A percentile compares a stretch with the other conserved stretches of the same genome.
These are phyloP conservation scores for Kandelia obovata DNA, from an alignment of 345 rosid species.

Conservation along the genomic window DNA sequence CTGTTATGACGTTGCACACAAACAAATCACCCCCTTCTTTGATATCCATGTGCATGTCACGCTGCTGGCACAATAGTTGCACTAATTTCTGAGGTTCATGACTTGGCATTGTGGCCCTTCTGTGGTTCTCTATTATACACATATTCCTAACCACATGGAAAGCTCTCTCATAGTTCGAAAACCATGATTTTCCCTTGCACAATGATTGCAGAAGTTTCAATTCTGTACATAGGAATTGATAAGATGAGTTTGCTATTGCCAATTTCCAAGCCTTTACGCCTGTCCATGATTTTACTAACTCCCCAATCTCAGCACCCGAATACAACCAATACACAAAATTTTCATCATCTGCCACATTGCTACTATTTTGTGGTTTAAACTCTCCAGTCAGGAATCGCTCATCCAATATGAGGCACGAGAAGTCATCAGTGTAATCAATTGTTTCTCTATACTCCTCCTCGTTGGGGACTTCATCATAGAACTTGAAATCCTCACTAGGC, in stretches of 20 bases:
- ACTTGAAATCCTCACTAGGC: not conserved
- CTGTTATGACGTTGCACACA: too few relatives aligned
- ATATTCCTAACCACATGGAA: not conserved
- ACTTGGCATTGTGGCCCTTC: not conserved
- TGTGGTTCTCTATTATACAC: not conserved
- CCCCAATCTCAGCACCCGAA: not conserved
- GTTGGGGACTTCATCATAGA: not conserved
- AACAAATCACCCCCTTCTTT: not conserved
- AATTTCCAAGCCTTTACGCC: not conserved
- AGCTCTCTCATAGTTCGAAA: not conserved
- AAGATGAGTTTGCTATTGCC: not conserved
- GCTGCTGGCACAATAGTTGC: not conserved
- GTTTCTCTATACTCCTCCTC: not conserved
- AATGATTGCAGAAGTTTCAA: too few relatives aligned
- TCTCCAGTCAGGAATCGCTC: not conserved
- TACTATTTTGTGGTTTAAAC: too few relatives aligned
- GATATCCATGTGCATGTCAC: not conserved
- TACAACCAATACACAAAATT: not conserved
- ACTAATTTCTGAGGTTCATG: not conserved
- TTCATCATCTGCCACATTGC: not conserved
- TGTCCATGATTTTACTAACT: not conserved
- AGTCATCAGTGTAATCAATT: not conserved
- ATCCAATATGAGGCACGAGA: slow-evolving; percentile 5
- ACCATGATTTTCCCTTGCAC: not conserved
- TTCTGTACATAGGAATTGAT: not conserved